These are phyloP conservation scores for Hymenoscyphus albidus DNA, from an alignment of 2,329 filamentous ascomycete genomes.

Conservation along the genomic window DNA sequence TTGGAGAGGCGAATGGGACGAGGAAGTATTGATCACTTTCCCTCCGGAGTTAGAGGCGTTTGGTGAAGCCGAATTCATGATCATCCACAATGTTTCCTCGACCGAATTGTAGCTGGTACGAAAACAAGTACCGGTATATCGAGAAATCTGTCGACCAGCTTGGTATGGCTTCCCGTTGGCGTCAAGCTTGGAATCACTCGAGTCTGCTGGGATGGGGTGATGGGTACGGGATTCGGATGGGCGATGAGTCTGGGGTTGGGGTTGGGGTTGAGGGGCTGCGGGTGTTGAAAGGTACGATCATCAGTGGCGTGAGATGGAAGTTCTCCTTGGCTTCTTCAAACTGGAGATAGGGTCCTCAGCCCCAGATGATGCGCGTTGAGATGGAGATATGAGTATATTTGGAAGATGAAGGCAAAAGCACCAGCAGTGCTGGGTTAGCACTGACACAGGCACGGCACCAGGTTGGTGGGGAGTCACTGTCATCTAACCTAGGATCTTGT, in stretches of 20 bases:
- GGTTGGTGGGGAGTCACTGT: neutral
- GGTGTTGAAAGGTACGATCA: neutral
- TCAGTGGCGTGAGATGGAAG: neutral
- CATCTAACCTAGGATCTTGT: neutral
- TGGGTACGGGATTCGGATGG: neutral
- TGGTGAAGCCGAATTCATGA: constrained; percentile 34
- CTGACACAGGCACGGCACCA: neutral
- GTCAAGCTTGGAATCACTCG: neutral
- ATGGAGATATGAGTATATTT: neutral
- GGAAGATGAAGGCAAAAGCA: neutral
- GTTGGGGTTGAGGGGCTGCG: neutral
- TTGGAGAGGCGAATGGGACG: constrained; percentile 29
- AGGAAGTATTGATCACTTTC: constrained; percentile 32
- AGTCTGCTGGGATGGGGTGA: neutral
- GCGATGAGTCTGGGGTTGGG: neutral
- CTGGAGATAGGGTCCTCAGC: neutral
- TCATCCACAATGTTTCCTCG: constrained; percentile 9
- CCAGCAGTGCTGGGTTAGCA: neutral
- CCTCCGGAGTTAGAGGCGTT: constrained; percentile 31
- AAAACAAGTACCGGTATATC: neutral
- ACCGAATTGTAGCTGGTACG: neutral
- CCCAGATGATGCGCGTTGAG: neutral
- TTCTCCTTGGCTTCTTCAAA: neutral
- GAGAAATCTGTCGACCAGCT: neutral
- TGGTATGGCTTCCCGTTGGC: neutral